phyloP scores from a whole-genome alignment of 2,329 filamentous ascomycete genomes.

The Paracamarosporium sp. region DNA sequence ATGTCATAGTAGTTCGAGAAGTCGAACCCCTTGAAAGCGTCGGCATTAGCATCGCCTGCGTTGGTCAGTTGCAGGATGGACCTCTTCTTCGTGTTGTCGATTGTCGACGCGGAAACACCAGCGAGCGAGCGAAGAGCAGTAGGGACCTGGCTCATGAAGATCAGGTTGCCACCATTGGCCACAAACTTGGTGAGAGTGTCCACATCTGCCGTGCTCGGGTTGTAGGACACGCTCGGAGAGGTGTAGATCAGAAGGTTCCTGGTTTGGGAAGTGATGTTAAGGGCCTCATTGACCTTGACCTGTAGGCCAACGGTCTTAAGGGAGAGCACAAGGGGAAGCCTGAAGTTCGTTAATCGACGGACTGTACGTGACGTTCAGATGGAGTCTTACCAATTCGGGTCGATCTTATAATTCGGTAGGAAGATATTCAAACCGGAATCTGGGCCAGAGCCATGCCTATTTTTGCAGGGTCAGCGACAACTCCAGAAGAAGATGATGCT shows the following conservation, averaged over 20 bases:
- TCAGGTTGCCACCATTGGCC: constrained; percentile 5
- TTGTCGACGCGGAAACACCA: constrained; percentile 7
- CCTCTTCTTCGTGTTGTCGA: background rate
- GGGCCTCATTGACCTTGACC: constrained; percentile 6
- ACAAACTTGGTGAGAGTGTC: constrained; percentile 7
- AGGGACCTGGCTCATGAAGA: constrained; percentile 11
- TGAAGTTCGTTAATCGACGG: background rate
- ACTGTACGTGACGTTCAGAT: background rate
- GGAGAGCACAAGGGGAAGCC: constrained; percentile 11
- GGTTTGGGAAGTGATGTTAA: constrained; percentile 7
- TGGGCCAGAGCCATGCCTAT: constrained; percentile 6
- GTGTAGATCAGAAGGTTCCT: constrained; percentile 7
- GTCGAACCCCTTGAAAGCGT: constrained; percentile 5
- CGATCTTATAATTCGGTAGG: constrained; percentile 2
- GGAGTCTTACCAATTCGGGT: constrained; percentile 8
- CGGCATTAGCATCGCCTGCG: background rate
- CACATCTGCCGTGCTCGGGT: constrained; percentile 9
- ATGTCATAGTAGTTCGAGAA: constrained; percentile 8
- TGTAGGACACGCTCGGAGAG: constrained; percentile 5
- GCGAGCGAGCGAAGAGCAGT: constrained; percentile 5
- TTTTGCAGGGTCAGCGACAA: too few relatives aligned
- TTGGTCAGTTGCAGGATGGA: constrained; percentile 6
- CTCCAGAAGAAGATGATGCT: too few relatives aligned
- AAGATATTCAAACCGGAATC: constrained; percentile 9
- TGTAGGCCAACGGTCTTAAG: constrained; percentile 10